A percentile compares a stretch with the other conserved stretches of the same genome.
These are phyloP conservation scores for Cornus controversa DNA, from an alignment of 148 eudicot genomes.

Conservation along the genomic window DNA sequence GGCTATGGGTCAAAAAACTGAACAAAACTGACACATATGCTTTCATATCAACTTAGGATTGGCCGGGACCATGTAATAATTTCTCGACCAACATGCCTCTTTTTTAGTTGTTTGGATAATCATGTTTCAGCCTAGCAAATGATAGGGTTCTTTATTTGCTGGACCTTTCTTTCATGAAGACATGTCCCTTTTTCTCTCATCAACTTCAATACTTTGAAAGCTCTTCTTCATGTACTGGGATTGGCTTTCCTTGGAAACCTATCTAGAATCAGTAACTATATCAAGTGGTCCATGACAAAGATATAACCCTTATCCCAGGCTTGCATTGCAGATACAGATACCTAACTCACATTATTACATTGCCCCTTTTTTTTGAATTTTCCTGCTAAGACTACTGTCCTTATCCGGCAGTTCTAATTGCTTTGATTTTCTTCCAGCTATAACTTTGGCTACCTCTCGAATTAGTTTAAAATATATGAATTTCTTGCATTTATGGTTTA, in stretches of 20 bases:
- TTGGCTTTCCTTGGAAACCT: background rate
- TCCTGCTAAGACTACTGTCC: background rate
- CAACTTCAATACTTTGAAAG: background rate
- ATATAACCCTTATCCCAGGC: conserved; percentile 8
- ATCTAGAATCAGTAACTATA: background rate
- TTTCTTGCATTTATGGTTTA: conserved; percentile 6
- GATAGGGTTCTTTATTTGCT: background rate
- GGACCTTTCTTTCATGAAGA: background rate
- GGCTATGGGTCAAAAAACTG: too few species aligned
- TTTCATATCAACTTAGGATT: too few species aligned
- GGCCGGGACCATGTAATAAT: too few species aligned
- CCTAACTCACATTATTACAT: conserved; percentile 14
- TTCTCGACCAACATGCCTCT: conserved; percentile 4
- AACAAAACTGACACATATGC: too few species aligned
- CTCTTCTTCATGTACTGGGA: too few species aligned
- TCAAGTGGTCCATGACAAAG: conserved; percentile 18
- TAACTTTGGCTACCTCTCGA: background rate
- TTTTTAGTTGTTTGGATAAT: background rate
- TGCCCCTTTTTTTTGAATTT: background rate
- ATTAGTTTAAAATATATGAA: background rate
- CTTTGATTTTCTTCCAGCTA: background rate
- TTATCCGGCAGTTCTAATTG: background rate
- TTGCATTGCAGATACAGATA: background rate
- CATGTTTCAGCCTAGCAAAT: background rate
- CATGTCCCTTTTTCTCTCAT: background rate